Evolutionary conservation across 2,329 filamentous ascomycete species (phyloP).

Genomic region (Pseudocercospora crystallina): DNA sequence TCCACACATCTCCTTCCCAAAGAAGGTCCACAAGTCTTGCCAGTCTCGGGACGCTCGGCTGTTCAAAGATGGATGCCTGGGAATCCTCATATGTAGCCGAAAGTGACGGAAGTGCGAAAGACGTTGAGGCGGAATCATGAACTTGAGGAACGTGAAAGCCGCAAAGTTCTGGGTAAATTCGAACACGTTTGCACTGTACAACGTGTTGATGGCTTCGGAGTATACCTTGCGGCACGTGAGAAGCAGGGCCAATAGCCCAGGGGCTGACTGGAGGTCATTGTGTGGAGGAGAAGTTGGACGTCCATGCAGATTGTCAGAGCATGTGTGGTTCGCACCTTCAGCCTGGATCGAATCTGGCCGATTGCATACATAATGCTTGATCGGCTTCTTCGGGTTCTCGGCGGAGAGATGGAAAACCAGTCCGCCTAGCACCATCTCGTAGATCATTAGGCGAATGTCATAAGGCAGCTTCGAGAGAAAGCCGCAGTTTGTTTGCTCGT

Average conservation of each 20-base stretch:
- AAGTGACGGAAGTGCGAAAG: slow-evolving; percentile 30
- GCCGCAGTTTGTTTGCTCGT: slow-evolving; percentile 25
- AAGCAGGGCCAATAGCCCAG: slow-evolving; percentile 30
- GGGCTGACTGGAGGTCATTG: slow-evolving; percentile 21
- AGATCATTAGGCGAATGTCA: slow-evolving; percentile 35
- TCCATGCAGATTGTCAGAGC: slow-evolving; percentile 22
- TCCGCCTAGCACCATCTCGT: slow-evolving; percentile 34
- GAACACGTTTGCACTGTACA: slow-evolving; percentile 36
- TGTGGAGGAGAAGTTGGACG: slow-evolving; percentile 22
- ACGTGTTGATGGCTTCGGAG: slow-evolving; percentile 30
- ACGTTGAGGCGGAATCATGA: slow-evolving; percentile 31
- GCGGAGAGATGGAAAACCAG: slow-evolving; percentile 31
- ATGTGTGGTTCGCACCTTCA: slow-evolving; percentile 25
- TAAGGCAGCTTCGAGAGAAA: slow-evolving; percentile 32
- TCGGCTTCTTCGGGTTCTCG: slow-evolving; percentile 26
- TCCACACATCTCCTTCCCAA: slow-evolving; percentile 31
- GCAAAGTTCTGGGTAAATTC: slow-evolving; percentile 35
- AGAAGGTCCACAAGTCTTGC: slow-evolving; percentile 33
- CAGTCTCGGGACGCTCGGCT: slow-evolving; percentile 32
- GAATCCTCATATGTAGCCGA: slow-evolving; percentile 32
- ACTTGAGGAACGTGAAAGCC: slow-evolving; percentile 32
- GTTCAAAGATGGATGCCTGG: slow-evolving; percentile 33
- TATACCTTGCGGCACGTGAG: slow-evolving; percentile 34
- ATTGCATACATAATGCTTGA: slow-evolving; percentile 29
- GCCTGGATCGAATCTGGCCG: slow-evolving; percentile 27